Evolutionary conservation across 495 filamentous ascomycete genomes (phyloP).

Genomic region (Apodospora peruviana): DNA sequence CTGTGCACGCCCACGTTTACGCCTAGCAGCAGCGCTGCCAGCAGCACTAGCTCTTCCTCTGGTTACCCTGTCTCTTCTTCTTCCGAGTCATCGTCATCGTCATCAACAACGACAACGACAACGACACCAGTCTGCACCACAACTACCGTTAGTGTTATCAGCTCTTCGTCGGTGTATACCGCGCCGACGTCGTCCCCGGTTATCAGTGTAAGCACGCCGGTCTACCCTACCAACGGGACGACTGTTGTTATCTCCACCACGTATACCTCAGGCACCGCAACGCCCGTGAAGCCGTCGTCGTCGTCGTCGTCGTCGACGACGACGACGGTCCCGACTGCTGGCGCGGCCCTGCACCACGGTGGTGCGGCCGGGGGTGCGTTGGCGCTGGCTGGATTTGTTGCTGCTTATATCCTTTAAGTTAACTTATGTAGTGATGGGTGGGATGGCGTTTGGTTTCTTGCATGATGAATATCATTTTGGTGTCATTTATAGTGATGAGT

Average conservation of each 20-base stretch:
- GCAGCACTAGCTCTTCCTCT: neutral
- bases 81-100: neutral
- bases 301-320: neutral
- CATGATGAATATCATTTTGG: neutral
- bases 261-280: neutral
- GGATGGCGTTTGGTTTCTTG: neutral
- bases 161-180: neutral
- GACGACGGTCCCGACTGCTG: neutral
- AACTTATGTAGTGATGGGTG: neutral
- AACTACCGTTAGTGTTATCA: neutral
- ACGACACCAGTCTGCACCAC: neutral
- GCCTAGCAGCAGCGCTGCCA: neutral
- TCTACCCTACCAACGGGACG: neutral
- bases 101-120: neutral
- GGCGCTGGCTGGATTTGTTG: neutral
- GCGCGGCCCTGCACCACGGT: no score
- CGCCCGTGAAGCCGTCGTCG: no score
- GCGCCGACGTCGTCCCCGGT: neutral
- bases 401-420: neutral
- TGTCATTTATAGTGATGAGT: no score
- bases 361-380: neutral
- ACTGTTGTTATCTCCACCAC: neutral
- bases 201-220: no score
- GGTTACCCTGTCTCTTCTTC: neutral
- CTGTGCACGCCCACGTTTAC: constrained; percentile 22